Conservation (phyloP, 345 rosid genomes). For the Orychophragmus violaceus region DNA sequence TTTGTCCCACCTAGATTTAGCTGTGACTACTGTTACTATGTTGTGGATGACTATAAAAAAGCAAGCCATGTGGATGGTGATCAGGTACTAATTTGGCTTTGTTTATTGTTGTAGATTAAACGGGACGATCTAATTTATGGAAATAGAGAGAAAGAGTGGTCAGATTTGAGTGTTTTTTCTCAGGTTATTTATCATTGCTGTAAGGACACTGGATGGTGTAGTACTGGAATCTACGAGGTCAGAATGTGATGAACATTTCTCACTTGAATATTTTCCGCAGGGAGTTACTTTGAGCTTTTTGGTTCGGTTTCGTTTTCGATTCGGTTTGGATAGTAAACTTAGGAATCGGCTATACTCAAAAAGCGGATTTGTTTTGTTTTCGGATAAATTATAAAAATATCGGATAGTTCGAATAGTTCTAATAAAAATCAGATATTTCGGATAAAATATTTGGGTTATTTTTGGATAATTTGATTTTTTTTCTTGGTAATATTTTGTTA, state of each 20-base stretch:
- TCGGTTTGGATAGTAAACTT: no score
- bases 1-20: constrained; percentile 46
- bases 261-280: not conserved
- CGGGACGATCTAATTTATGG: not conserved
- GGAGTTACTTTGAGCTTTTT: not conserved
- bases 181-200: constrained; percentile 82
- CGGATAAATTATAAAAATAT: no score
- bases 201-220: constrained; percentile 77
- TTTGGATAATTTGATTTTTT: no score
- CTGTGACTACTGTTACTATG: constrained; percentile 64
- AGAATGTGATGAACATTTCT: constrained; percentile 35
- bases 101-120: no score
- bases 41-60: constrained; percentile 86
- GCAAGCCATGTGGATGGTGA: constrained; percentile 76
- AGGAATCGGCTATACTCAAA: no score
- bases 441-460: no score
- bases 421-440: no score
- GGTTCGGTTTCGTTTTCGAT: no score
- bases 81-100: constrained; percentile 53
- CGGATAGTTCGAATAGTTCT: no score
- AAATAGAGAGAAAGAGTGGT: not conserved
- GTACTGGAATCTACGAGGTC: constrained; percentile 66
- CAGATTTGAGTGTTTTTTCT: not conserved
- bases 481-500: no score
- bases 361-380: no score